These are phyloP conservation scores for Rehmannia glutinosa DNA, from an alignment of 257 asterid genomes.

Conservation along the genomic window DNA sequence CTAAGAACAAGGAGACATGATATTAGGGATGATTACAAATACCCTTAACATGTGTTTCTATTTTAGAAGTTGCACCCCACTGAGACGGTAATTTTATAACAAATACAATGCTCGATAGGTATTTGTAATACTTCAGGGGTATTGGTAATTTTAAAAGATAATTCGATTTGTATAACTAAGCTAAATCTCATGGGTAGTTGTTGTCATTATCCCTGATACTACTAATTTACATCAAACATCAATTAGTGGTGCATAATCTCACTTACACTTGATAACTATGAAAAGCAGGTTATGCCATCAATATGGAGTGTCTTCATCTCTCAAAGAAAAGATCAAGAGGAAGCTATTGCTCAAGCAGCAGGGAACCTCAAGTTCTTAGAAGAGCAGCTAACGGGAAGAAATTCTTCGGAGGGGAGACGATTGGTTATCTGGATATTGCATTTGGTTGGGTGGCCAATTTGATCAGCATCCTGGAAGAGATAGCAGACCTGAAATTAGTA, in stretches of 20 bases:
- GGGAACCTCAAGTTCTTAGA: slow-evolving; percentile 39
- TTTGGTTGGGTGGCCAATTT: slow-evolving; percentile 51
- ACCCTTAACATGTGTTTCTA: too few relatives aligned
- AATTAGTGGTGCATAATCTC: too few relatives aligned
- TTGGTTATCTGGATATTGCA: slow-evolving; percentile 63
- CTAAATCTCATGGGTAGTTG: too few relatives aligned
- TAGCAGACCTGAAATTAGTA: slow-evolving; percentile 31
- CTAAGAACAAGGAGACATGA: too few relatives aligned
- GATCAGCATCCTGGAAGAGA: slow-evolving; percentile 41
- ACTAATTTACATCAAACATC: background rate
- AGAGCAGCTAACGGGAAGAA: slow-evolving; percentile 50
- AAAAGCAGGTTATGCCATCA: slow-evolving; percentile 43
- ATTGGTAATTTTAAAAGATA: too few relatives aligned
- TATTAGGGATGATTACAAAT: too few relatives aligned
- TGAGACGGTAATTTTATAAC: too few relatives aligned
- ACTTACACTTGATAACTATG: background rate
- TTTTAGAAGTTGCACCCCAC: too few relatives aligned
- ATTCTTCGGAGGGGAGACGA: slow-evolving; percentile 50
- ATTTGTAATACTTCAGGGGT: too few relatives aligned
- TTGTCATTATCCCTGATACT: background rate
- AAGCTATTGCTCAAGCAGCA: slow-evolving; percentile 27
- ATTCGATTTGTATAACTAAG: too few relatives aligned
- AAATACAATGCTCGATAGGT: too few relatives aligned
- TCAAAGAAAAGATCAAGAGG: slow-evolving; percentile 38
- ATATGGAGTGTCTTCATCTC: slow-evolving; percentile 28